Conservation (phyloP, 2,329 filamentous ascomycete species). For the Fusarium duplospermum region DNA sequence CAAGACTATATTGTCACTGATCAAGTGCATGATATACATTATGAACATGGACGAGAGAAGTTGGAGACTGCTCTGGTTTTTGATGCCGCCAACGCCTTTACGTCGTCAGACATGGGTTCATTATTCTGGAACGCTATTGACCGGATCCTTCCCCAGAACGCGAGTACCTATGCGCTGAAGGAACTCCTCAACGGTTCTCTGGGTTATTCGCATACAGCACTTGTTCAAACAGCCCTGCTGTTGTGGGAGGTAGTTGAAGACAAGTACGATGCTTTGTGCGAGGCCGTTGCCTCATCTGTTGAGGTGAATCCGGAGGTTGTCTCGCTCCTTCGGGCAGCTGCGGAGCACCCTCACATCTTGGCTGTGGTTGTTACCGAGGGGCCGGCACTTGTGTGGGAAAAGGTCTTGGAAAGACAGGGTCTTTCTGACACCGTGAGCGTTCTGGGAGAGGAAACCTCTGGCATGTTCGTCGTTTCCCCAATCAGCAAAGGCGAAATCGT, state of each 20-base stretch:
- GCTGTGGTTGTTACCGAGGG: slow-evolving; percentile 68
- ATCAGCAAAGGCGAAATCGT: slow-evolving; percentile 63
- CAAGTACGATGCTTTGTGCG: slow-evolving; percentile 59
- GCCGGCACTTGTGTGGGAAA: slow-evolving; percentile 65
- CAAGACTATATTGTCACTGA: too few species aligned
- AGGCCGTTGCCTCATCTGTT: slow-evolving; percentile 56
- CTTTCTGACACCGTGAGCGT: slow-evolving; percentile 58
- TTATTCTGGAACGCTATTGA: slow-evolving; percentile 60
- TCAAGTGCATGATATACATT: too few species aligned
- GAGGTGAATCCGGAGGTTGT: too few species aligned
- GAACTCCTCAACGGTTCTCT: too few species aligned
- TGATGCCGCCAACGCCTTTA: slow-evolving; percentile 69
- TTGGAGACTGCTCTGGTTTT: slow-evolving; percentile 59
- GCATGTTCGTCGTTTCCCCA: slow-evolving; percentile 63
- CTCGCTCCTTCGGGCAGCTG: slow-evolving; percentile 46
- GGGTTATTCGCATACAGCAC: too few species aligned
- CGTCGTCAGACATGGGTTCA: slow-evolving; percentile 59
- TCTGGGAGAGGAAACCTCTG: slow-evolving; percentile 61
- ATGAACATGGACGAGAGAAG: too few species aligned
- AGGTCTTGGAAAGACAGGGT: slow-evolving; percentile 57
- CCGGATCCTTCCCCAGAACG: not conserved
- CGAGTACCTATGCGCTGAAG: too few species aligned
- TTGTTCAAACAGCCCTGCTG: slow-evolving; percentile 49
- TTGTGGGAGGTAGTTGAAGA: slow-evolving; percentile 59
- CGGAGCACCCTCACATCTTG: slow-evolving; percentile 51